A percentile compares a stretch with the other conserved stretches of the same genome.
Conservation (phyloP, 352 stramenopile genomes). For the Globisporangium camurandrum region DNA sequence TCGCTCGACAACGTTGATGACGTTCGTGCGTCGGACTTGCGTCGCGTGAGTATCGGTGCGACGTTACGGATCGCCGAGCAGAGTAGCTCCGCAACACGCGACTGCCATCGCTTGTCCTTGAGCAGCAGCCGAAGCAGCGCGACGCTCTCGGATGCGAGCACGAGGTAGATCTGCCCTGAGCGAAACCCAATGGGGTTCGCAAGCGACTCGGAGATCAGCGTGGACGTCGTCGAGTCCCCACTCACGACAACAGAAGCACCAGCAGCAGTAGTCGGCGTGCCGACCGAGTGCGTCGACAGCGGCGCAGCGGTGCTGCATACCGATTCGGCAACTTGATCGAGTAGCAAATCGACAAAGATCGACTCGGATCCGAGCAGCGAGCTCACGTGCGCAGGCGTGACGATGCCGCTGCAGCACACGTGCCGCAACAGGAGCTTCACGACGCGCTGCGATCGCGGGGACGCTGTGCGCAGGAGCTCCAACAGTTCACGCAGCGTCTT, state of each 20-base stretch:
- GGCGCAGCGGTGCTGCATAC: conserved; percentile 72
- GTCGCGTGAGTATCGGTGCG: conserved; percentile 41
- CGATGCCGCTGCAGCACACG: conserved; percentile 62
- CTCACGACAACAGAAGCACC: conserved; percentile 17
- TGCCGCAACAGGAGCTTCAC: conserved; percentile 70
- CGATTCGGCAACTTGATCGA: conserved; percentile 84
- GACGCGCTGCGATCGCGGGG: conserved; percentile 71
- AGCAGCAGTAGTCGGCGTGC: conserved; percentile 22
- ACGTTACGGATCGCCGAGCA: conserved; percentile 71
- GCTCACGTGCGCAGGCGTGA: conserved; percentile 59
- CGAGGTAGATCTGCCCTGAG: conserved; percentile 72
- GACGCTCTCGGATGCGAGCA: conserved; percentile 76
- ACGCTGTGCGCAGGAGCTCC: conserved; percentile 67
- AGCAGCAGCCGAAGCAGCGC: conserved; percentile 66
- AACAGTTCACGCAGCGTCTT: conserved; percentile 67
- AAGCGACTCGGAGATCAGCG: conserved; percentile 61
- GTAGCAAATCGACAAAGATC: conserved; percentile 72
- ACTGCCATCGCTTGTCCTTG: conserved; percentile 54
- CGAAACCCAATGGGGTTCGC: conserved; percentile 76
- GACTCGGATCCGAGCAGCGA: conserved; percentile 73
- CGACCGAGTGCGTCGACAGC: conserved; percentile 46
- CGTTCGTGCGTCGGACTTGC: conserved; percentile 18
- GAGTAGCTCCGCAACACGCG: conserved; percentile 55
- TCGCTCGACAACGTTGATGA: neutral
- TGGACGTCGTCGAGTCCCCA: conserved; percentile 8